Conservation (phyloP, 2,329 filamentous ascomycete species). For the Stemphylium lycopersici region DNA sequence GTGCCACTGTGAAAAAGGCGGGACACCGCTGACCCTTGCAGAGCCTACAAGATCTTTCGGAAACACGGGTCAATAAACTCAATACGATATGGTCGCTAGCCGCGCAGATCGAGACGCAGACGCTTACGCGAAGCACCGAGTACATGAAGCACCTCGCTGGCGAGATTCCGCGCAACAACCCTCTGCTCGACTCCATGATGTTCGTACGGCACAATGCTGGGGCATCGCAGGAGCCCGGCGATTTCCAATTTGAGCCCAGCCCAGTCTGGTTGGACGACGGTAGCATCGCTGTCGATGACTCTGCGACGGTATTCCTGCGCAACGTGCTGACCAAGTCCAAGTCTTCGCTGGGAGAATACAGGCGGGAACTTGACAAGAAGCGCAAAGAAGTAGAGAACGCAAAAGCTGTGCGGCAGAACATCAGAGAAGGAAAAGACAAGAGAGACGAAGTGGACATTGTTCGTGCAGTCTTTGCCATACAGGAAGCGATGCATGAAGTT, state of each 20-base stretch:
- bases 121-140: slow-evolving; percentile 74
- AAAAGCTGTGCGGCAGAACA: slow-evolving; percentile 73
- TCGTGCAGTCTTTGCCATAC: slow-evolving; percentile 78
- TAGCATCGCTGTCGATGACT: slow-evolving; percentile 82
- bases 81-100: slow-evolving; percentile 87
- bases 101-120: slow-evolving; percentile 77
- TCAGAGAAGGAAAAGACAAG: slow-evolving; percentile 84
- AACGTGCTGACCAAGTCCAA: slow-evolving; percentile 94
- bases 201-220: slow-evolving; percentile 91
- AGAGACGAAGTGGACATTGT: slow-evolving; percentile 88
- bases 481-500: slow-evolving; percentile 82
- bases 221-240: slow-evolving; percentile 79
- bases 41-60: slow-evolving; percentile 87
- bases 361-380: slow-evolving; percentile 84
- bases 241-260: slow-evolving; percentile 90
- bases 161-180: slow-evolving; percentile 87
- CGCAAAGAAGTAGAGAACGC: slow-evolving; percentile 80
- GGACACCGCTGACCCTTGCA: slow-evolving; percentile 28
- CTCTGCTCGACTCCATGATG: slow-evolving; percentile 94
- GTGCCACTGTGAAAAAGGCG: background rate
- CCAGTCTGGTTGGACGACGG: slow-evolving; percentile 97
- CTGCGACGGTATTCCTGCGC: slow-evolving; percentile 85
- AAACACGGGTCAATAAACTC: slow-evolving; percentile 82
- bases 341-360: slow-evolving; percentile 76
- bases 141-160: slow-evolving; percentile 74